These are phyloP conservation scores for Colletotrichum liaoningense DNA, from an alignment of 2,329 filamentous ascomycete genomes.

Conservation along the genomic window DNA sequence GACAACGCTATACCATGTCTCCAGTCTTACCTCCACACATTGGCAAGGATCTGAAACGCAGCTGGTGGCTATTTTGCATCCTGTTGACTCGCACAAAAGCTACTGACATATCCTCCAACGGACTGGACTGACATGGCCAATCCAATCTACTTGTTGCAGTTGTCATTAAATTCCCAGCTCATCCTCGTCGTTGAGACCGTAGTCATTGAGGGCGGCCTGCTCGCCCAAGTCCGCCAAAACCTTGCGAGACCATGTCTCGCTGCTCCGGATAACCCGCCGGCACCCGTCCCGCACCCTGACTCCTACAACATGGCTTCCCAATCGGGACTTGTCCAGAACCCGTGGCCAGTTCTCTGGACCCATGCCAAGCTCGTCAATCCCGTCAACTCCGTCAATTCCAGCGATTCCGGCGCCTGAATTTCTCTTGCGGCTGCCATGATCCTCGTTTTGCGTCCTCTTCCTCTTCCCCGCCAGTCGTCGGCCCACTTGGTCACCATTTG, in stretches of 20 bases:
- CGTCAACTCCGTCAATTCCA: slow-evolving; percentile 5
- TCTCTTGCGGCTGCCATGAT: neutral
- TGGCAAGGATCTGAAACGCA: slow-evolving; percentile 30
- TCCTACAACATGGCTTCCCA: neutral
- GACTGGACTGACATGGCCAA: neutral
- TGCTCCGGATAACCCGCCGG: slow-evolving; percentile 10
- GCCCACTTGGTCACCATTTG: neutral
- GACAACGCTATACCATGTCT: slow-evolving; percentile 1
- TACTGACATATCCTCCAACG: neutral
- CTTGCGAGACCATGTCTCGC: slow-evolving; percentile 12
- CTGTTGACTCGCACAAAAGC: neutral
- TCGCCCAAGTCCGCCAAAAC: slow-evolving; percentile 4
- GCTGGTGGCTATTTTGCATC: neutral
- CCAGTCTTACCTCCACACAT: slow-evolving; percentile 4
- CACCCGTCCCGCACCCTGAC: neutral
- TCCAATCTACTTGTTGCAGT: slow-evolving; percentile 18
- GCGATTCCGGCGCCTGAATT: neutral
- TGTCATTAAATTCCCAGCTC: slow-evolving; percentile 27
- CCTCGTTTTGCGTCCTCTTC: neutral
- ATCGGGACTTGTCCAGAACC: slow-evolving; percentile 1
- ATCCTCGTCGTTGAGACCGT: slow-evolving; percentile 11
- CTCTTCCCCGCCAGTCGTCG: slow-evolving; percentile 4
- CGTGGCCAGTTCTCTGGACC: slow-evolving; percentile 9
- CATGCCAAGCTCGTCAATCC: slow-evolving; percentile 19
- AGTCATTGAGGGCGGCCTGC: neutral